These are phyloP conservation scores for Lactarius pseudohatsudake DNA, from an alignment of 768 basidiomycete species.

Conservation along the genomic window DNA sequence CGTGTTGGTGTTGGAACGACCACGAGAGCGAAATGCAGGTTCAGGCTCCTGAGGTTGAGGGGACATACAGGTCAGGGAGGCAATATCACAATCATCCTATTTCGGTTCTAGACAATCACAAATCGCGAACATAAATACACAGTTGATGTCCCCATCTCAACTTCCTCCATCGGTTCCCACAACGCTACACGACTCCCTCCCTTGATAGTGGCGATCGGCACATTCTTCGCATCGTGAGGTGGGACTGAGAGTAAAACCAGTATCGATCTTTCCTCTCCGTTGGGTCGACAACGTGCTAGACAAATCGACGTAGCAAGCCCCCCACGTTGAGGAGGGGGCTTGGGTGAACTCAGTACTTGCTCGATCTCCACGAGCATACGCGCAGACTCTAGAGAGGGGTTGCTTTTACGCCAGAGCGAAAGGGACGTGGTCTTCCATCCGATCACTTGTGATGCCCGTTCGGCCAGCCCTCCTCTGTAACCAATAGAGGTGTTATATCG, in stretches of 20 bases:
- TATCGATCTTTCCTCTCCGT: background rate
- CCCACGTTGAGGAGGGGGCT: slow-evolving; percentile 20
- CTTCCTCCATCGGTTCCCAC: background rate
- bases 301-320: slow-evolving; percentile 2
- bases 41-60: slow-evolving; percentile 36
- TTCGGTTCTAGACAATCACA: background rate
- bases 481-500: background rate
- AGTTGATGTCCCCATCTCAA: background rate
- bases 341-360: slow-evolving; percentile 1
- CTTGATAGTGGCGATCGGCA: background rate
- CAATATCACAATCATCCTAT: background rate
- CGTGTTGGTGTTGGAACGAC: slow-evolving; percentile 45
- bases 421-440: slow-evolving; percentile 14
- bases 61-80: slow-evolving; percentile 18
- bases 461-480: slow-evolving; percentile 23
- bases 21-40: slow-evolving; percentile 35
- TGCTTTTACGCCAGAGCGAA: slow-evolving; percentile 24
- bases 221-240: slow-evolving; percentile 2
- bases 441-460: slow-evolving; percentile 20
- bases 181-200: slow-evolving; percentile 1
- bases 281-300: slow-evolving; percentile 15
- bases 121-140: slow-evolving; percentile 22
- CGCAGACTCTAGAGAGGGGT: slow-evolving; percentile 18
- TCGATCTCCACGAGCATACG: slow-evolving; percentile 19
- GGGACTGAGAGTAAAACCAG: slow-evolving; percentile 17